Evolutionary conservation across 1,284 basidiomycete genomes (phyloP), one percentile per base, ranked within the genome.

Genomic region (Pholiota adiposa): DNA sequence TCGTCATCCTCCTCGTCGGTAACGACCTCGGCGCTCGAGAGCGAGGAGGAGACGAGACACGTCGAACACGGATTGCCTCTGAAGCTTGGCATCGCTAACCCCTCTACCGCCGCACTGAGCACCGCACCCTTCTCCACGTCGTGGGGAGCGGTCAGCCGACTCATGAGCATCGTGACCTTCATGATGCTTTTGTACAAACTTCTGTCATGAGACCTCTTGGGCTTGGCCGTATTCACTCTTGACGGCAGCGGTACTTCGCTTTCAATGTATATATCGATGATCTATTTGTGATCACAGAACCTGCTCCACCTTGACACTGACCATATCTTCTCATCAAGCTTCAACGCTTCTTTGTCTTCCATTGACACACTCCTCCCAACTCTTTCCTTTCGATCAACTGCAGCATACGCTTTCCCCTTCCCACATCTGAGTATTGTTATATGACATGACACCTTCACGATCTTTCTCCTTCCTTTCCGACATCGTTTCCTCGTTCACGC

Each of bases 161-260:
- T 68, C n/a, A 61, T 67, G 64, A 67, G 67, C 57, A 64, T 67
- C 60, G 56, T 65, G 48, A 67, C 64, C 4, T 68, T 68, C 55
- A 55, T 68, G 54, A 63, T 68, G 64, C 64, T 68, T 58, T 29
- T 67, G 9, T 68, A 68, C 44, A 68, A 68, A 54, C 61, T 68
- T 52, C 63, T 67, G 49, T 68, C 67, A 50, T 68, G 60, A 68
- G 50, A 23, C n/a, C 46, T 19, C 12, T 19, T 8, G 14, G 4
- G 12, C 5, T 31, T 46, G 9, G 4, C 25, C 25, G 27, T 25
- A 46, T 43, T 12, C 21, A 23, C 44, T 25, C 23, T 25, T 16
- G 21, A 8, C 21, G 23, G 23, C 11, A 23, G 25, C 14, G 16
- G 44, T 25, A 27, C 44, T 46, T 23, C 9, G 6, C 19, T 19